Evolutionary conservation across 192 early-diverging fungal genomes (phyloP).

Genomic region (Coemansia biformis): DNA sequence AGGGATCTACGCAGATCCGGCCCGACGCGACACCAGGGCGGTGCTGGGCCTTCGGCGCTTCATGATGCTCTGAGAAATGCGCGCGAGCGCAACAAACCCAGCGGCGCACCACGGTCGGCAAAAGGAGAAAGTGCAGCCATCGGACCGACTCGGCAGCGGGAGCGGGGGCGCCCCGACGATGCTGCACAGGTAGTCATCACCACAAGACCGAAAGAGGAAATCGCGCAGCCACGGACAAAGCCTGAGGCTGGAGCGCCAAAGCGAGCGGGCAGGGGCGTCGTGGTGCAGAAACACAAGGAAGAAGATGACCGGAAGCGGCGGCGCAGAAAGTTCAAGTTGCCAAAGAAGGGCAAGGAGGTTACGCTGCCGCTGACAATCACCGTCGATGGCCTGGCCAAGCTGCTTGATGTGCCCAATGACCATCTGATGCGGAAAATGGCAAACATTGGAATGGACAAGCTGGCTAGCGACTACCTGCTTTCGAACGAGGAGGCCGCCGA

Average conservation of each 20-base stretch:
- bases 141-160: too few species aligned
- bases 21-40: too few species aligned
- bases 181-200: too few species aligned
- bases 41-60: too few species aligned
- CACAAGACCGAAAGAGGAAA: too few species aligned
- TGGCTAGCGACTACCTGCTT: slow-evolving; percentile 71
- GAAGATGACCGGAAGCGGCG: slow-evolving; percentile 2
- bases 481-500: slow-evolving; percentile 79
- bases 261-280: slow-evolving; percentile 68
- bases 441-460: slow-evolving; percentile 74
- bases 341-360: slow-evolving; percentile 54
- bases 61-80: too few species aligned
- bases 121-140: too few species aligned
- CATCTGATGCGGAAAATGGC: slow-evolving; percentile 68
- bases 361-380: slow-evolving; percentile 76
- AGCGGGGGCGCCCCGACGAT: too few species aligned
- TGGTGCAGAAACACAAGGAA: slow-evolving; percentile 7
- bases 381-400: slow-evolving; percentile 72
- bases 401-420: slow-evolving; percentile 71
- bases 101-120: too few species aligned
- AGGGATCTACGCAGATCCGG: too few species aligned
- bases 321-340: slow-evolving; percentile 28
- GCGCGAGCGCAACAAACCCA: too few species aligned
- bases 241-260: slow-evolving; percentile 59
- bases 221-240: too few species aligned